A percentile compares a stretch with the other conserved stretches of the same genome.
These are phyloP conservation scores for Pleurotus pulmonarius DNA, from an alignment of 768 basidiomycete genomes.

Conservation along the genomic window DNA sequence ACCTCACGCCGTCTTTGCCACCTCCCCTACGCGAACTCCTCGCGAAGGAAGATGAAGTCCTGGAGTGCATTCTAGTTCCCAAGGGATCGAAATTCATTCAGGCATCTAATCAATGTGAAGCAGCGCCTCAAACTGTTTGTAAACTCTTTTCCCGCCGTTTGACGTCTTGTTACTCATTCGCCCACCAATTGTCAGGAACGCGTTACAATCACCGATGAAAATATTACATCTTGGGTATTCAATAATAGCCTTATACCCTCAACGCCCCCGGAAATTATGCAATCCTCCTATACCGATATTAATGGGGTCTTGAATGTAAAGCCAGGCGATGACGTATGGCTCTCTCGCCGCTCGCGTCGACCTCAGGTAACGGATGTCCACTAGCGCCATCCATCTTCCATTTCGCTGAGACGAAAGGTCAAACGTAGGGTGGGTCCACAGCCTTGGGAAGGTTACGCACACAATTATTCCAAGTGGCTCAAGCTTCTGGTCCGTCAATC, in stretches of 20 bases:
- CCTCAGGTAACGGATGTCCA: conserved; percentile 44
- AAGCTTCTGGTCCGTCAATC: conserved; percentile 49
- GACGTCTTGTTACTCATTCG: conserved; percentile 14
- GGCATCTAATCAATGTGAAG: conserved; percentile 25
- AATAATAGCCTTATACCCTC: conserved; percentile 25
- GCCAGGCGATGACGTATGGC: conserved; percentile 55
- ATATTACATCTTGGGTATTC: conserved; percentile 43
- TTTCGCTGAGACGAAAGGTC: conserved; percentile 1
- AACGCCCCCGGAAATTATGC: conserved; percentile 15
- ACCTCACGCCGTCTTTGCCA: conserved; percentile 36
- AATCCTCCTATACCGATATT: conserved; percentile 25
- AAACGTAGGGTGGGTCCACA: conserved; percentile 78
- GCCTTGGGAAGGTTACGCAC: conserved; percentile 69
- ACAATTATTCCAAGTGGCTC: conserved; percentile 63
- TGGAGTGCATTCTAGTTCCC: conserved; percentile 47
- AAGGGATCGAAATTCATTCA: conserved; percentile 39
- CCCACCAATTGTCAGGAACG: conserved; percentile 36
- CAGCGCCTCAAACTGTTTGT: neutral
- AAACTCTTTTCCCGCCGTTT: neutral
- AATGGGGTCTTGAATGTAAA: conserved; percentile 39
- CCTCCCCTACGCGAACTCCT: conserved; percentile 23
- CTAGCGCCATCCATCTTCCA: neutral
- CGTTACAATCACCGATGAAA: conserved; percentile 43
- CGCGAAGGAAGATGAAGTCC: conserved; percentile 25
- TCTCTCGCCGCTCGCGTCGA: conserved; percentile 45